Evolutionary conservation across 331 rosid genomes (phyloP).

Genomic region (Quercus phellos): DNA sequence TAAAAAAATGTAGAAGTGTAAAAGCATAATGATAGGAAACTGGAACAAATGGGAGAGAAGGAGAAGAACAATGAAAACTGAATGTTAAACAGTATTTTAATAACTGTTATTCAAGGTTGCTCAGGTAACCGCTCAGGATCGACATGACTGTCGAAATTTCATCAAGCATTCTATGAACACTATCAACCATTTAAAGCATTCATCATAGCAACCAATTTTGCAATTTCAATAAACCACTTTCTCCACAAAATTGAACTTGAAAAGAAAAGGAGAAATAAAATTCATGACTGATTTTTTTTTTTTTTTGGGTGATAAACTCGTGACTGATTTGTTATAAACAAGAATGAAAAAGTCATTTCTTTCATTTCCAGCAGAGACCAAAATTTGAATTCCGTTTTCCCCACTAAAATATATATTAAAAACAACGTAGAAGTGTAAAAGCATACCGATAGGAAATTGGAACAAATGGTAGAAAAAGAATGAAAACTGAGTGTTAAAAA

Average conservation of each 20-base stretch:
- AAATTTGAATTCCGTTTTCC: no score
- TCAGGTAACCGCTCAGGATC: slow-evolving; percentile 89
- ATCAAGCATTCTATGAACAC: slow-evolving; percentile 36
- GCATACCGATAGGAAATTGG: background rate
- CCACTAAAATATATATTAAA: no score
- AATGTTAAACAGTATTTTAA: no score
- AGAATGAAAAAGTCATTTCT: background rate
- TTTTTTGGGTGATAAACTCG: no score
- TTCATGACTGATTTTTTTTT: background rate
- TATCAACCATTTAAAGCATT: slow-evolving; percentile 35
- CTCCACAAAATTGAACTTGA: background rate
- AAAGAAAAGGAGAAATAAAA: no score
- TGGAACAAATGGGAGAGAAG: no score
- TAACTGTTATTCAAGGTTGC: slow-evolving; percentile 29
- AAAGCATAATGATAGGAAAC: background rate
- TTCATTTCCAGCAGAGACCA: no score
- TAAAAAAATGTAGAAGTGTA: no score
- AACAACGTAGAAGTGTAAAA: background rate
- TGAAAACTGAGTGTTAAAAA: no score
- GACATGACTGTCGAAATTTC: slow-evolving; percentile 46
- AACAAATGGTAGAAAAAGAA: background rate
- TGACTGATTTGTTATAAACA: no score
- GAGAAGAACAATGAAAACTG: background rate
- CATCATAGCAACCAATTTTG: slow-evolving; percentile 55
- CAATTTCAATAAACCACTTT: background rate